Conservation (phyloP, 345 rosid genomes). For the Rhizophora apiculata region DNA sequence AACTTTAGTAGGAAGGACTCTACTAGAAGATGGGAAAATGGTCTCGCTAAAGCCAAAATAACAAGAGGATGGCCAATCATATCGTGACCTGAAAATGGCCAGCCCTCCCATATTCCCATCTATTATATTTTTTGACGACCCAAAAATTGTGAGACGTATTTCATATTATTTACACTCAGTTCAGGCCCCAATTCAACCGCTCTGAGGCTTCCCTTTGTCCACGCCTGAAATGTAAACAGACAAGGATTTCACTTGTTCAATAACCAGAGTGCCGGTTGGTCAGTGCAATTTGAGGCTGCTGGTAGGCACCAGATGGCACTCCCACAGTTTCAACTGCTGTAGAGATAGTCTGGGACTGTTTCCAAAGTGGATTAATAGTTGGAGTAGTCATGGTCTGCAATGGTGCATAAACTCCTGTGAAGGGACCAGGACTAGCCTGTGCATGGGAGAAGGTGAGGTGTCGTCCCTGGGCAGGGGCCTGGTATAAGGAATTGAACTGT, state of each 20-base stretch:
- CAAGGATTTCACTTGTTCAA: constrained; percentile 20
- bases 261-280: constrained; percentile 48
- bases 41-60: constrained; percentile 10
- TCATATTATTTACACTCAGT: constrained; percentile 66
- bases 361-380: constrained; percentile 48
- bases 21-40: constrained; percentile 1
- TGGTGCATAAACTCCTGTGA: constrained; percentile 53
- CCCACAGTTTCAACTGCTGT: constrained; percentile 39
- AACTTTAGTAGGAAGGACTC: constrained; percentile 13
- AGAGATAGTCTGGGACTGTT: constrained; percentile 43
- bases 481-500: constrained; percentile 61
- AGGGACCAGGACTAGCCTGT: constrained; percentile 58
- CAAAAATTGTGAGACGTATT: constrained; percentile 27
- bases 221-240: constrained; percentile 18
- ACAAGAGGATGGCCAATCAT: constrained; percentile 20
- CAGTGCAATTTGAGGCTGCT: constrained; percentile 41
- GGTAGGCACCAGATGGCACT: constrained; percentile 45
- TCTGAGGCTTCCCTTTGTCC: constrained; percentile 16
- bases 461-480: constrained; percentile 59
- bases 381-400: constrained; percentile 46
- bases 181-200: constrained; percentile 22
- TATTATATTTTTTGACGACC: constrained; percentile 18
- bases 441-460: constrained; percentile 57
- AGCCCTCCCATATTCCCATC: constrained; percentile 24
- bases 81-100: constrained; percentile 20